These are phyloP conservation scores for Tolypocladium album DNA, from an alignment of 2,329 filamentous ascomycete species.

Conservation along the genomic window DNA sequence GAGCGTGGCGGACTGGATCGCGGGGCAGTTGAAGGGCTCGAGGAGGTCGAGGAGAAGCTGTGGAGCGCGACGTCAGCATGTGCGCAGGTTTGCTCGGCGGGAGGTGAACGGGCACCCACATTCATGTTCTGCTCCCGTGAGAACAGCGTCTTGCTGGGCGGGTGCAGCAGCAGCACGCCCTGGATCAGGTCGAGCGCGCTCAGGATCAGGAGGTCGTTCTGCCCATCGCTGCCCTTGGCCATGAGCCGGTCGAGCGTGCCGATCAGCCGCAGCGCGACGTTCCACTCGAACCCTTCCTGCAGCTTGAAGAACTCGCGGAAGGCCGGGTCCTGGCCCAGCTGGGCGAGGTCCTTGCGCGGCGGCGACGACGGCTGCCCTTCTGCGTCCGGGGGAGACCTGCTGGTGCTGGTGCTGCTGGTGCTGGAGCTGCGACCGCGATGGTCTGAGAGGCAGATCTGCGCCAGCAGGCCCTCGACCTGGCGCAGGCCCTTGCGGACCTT, in stretches of 20 bases:
- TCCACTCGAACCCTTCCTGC: constrained; percentile 97
- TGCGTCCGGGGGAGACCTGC: constrained; percentile 9
- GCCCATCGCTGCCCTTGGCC: constrained; percentile 69
- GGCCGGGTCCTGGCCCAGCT: constrained; percentile 71
- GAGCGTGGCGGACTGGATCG: constrained; percentile 82
- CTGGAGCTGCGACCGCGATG: constrained; percentile 1
- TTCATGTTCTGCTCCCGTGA: constrained; percentile 92
- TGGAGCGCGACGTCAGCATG: constrained; percentile 1
- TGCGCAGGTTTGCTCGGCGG: too few species aligned
- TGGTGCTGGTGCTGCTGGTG: constrained; percentile 11
- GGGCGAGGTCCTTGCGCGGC: constrained; percentile 51
- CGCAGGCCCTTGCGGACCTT: constrained; percentile 91
- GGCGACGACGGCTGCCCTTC: constrained; percentile 24
- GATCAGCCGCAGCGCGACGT: constrained; percentile 79
- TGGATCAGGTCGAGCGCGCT: constrained; percentile 83
- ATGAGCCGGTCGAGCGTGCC: constrained; percentile 78
- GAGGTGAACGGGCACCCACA: constrained; percentile 31
- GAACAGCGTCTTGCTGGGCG: constrained; percentile 80
- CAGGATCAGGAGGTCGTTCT: constrained; percentile 81
- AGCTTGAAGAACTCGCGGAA: constrained; percentile 95
- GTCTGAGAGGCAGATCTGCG: constrained; percentile 77
- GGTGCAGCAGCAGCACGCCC: constrained; percentile 78
- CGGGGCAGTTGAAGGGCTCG: constrained; percentile 82
- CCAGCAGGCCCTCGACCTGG: constrained; percentile 87
- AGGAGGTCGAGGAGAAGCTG: constrained; percentile 86